Percentiles rank a stretch among this genome's conserved stretches.
Evolutionary conservation across 148 eudicot genomes (phyloP).

Genomic region (Chenopodium berlandieri): DNA sequence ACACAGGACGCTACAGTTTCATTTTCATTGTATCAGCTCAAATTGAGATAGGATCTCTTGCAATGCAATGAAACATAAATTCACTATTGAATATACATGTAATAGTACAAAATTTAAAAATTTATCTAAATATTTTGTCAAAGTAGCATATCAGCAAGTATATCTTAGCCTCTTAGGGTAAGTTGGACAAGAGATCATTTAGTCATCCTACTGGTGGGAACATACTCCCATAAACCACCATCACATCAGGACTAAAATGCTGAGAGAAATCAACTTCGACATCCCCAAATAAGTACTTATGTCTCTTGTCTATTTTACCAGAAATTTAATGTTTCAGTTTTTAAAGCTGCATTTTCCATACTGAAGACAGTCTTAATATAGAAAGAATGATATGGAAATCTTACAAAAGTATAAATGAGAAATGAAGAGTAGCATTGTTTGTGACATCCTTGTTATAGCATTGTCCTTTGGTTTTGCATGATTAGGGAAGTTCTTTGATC

Average conservation of each 20-base stretch:
- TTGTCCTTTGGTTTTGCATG: neutral
- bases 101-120: neutral
- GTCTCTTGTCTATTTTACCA: neutral
- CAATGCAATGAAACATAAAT: neutral
- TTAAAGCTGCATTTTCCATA: no score
- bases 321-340: neutral
- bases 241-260: neutral
- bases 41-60: neutral
- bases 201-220: neutral
- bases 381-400: neutral
- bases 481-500: neutral
- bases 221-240: no score
- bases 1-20: neutral
- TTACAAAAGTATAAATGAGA: neutral
- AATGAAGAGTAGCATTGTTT: no score
- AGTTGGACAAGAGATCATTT: neutral
- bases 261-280: neutral
- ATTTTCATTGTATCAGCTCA: neutral
- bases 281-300: neutral
- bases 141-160: neutral
- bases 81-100: neutral
- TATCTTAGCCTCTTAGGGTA: neutral
- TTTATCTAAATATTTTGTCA: neutral
- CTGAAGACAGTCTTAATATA: neutral
- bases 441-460: neutral